Conservation (phyloP, 176 grass and related monocot species). For the Carex parvula region DNA sequence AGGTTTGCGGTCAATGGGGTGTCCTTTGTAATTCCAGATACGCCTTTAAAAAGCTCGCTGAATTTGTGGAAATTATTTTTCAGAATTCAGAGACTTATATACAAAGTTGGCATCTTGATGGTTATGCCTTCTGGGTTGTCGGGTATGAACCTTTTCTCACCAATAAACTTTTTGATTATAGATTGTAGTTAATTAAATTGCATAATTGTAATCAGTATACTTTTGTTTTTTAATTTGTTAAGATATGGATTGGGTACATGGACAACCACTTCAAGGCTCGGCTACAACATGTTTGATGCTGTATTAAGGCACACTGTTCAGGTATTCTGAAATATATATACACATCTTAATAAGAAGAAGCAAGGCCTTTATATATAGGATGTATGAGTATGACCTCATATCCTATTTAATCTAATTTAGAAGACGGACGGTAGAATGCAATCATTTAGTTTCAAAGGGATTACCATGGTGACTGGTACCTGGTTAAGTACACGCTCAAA, state of each 20-base stretch:
- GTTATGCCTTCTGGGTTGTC: constrained; percentile 87
- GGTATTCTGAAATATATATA: constrained; percentile 29
- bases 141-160: constrained; percentile 36
- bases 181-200: background rate
- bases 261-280: constrained; percentile 19
- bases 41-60: constrained; percentile 74
- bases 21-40: constrained; percentile 60
- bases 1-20: constrained; percentile 57
- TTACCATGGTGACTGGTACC: background rate
- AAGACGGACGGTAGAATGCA: no score
- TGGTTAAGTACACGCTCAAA: background rate
- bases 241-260: constrained; percentile 67
- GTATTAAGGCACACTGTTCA: constrained; percentile 73
- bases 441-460: background rate
- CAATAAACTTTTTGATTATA: background rate
- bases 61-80: constrained; percentile 87
- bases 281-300: constrained; percentile 70
- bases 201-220: background rate
- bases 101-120: constrained; percentile 84
- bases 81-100: constrained; percentile 60
- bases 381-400: background rate
- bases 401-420: background rate
- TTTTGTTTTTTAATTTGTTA: background rate
- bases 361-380: background rate
- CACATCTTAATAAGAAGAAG: background rate